phyloP scores from a whole-genome alignment of 345 rosid species.

The Ricinus communis region DNA sequence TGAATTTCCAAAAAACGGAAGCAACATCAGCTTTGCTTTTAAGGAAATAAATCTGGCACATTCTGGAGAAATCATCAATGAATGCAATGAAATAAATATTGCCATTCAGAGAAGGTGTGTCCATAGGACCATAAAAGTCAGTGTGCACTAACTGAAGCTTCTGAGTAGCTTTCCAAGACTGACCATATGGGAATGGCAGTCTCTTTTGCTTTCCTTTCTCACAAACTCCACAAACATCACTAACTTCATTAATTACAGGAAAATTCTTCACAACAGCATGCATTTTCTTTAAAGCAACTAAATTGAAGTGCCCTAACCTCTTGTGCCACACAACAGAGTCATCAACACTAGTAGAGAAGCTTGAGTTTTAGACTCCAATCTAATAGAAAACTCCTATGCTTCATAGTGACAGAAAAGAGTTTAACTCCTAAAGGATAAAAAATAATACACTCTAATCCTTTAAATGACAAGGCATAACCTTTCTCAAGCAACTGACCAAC shows the following conservation, averaged over 20 bases:
- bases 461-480: too few relatives aligned
- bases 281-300: too few relatives aligned
- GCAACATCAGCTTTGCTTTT: not conserved
- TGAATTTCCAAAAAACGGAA: not conserved
- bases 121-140: not conserved
- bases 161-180: not conserved
- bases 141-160: not conserved
- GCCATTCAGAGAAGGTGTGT: not conserved
- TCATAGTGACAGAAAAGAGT: too few relatives aligned
- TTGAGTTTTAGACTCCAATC: not conserved
- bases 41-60: not conserved
- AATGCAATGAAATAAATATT: not conserved
- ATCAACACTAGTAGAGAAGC: not conserved
- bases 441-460: too few relatives aligned
- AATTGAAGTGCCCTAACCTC: not conserved
- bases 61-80: not conserved
- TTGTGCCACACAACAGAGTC: not conserved
- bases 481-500: too few relatives aligned
- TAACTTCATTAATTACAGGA: not conserved
- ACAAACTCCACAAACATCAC: not conserved
- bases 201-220: not conserved
- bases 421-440: too few relatives aligned
- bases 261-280: not conserved
- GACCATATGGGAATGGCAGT: not conserved
- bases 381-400: too few relatives aligned